These are phyloP conservation scores for Trametes hirsuta DNA, from an alignment of 1,284 basidiomycete genomes.

Conservation along the genomic window DNA sequence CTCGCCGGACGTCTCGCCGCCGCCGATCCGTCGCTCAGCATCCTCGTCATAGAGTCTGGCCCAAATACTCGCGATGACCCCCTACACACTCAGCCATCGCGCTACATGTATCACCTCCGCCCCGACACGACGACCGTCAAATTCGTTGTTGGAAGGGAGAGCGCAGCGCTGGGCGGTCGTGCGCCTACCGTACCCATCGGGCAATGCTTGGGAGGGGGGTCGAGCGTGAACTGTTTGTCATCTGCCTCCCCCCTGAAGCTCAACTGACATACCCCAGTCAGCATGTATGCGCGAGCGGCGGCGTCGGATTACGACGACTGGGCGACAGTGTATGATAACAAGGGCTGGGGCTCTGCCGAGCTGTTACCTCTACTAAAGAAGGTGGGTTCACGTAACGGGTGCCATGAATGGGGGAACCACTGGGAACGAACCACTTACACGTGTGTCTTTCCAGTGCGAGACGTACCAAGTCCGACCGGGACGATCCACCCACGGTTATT, in stretches of 20 bases:
- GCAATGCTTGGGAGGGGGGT: conserved; percentile 60
- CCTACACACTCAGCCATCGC: conserved; percentile 54
- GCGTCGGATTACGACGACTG: conserved; percentile 64
- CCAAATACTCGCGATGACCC: conserved; percentile 45
- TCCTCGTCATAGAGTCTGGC: conserved; percentile 51
- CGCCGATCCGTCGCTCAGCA: conserved; percentile 47
- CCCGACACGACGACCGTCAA: conserved; percentile 46
- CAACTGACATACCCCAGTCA: conserved; percentile 38
- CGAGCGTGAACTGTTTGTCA: conserved; percentile 55
- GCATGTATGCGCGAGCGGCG: conserved; percentile 55
- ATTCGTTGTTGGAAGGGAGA: conserved; percentile 45
- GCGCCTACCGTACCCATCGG: conserved; percentile 45
- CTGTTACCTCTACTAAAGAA: conserved; percentile 56
- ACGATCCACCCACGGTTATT: conserved; percentile 49
- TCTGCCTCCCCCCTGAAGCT: neutral
- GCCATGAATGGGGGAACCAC: too few relatives aligned
- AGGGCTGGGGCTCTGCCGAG: conserved; percentile 56
- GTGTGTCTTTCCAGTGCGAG: conserved; percentile 44
- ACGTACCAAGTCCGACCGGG: conserved; percentile 45
- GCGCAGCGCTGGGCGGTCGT: conserved; percentile 49
- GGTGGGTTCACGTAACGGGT: conserved; percentile 34
- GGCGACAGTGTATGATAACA: conserved; percentile 49
- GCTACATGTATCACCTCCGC: conserved; percentile 44
- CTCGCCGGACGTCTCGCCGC: conserved; percentile 50
- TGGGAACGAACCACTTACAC: too few relatives aligned